Evolutionary conservation across 371 early-diverging fungal genomes (phyloP).

Genomic region (Mortierella sp.): DNA sequence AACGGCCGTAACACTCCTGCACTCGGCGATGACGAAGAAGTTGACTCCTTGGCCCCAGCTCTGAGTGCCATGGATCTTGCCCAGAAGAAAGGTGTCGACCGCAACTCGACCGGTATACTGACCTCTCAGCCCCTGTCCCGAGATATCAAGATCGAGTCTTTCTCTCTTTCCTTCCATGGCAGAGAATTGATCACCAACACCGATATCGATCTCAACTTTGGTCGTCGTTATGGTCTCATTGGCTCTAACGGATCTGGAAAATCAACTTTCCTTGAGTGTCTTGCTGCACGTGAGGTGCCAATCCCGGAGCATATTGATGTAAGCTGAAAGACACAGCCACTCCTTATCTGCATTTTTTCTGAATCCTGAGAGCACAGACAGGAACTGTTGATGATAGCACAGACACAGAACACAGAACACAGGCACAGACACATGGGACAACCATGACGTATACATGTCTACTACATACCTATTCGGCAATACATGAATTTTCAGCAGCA

Average conservation of each 20-base stretch:
- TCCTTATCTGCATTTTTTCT: neutral
- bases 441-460: neutral
- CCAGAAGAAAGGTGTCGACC: conserved; percentile 66
- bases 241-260: conserved; percentile 99
- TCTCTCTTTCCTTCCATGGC: conserved; percentile 93
- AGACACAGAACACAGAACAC: no score
- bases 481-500: neutral
- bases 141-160: conserved; percentile 97
- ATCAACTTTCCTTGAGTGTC: conserved; percentile 95
- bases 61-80: conserved; percentile 52
- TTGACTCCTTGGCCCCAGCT: conserved; percentile 26
- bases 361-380: neutral
- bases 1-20: conserved; percentile 51
- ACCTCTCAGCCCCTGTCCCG: conserved; percentile 93
- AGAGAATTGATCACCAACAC: conserved; percentile 94
- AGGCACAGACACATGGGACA: neutral
- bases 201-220: conserved; percentile 97
- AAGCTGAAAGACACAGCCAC: conserved; percentile 52
- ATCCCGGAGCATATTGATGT: conserved; percentile 97
- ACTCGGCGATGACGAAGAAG: conserved; percentile 22
- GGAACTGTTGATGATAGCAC: neutral
- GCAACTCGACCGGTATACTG: conserved; percentile 93
- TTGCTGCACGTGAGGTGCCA: conserved; percentile 95
- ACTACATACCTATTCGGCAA: no score
- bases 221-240: conserved; percentile 96